Evolutionary conservation across 768 basidiomycete species (phyloP), one percentile per base, ranked within the genome.

Genomic region (Lactarius hatsudake): DNA sequence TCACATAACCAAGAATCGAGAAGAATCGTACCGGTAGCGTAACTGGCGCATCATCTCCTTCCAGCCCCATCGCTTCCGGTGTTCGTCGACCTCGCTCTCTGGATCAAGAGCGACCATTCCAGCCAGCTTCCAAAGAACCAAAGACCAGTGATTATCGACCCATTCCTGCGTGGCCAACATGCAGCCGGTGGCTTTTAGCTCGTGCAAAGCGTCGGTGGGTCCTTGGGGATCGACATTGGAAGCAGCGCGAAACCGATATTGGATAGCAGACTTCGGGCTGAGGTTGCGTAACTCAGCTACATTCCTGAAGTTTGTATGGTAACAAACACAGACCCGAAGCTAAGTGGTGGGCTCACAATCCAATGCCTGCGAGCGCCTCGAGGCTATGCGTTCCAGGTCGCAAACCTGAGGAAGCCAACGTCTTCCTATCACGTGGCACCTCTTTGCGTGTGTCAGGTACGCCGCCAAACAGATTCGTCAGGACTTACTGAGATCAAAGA

Each of bases 61-160:
- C 88, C 91, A 97, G 70, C 84, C 87, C 94, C 96, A 99, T 26
- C 87, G 79, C 69, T 80, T 85, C 63, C 72, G 76, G 23, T 71
- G 70, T 59, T 81, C 78, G 56, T 83, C 77, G 17, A 67, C 73
- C 72, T 87, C 87, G 48, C 80, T 78, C 30, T 81, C 75, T 5
- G 95, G 94, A 65, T 92, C 87, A 1, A 94, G 81, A 42, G 83
- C 80, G 1, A 87, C 89, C 83, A 94, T 86, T 15, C 92, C 90
- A 3, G 94, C 93, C 26, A 97, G 78, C 78, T 99, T 99, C 97
- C 97, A 99, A 3, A 99, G 81, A 36, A 98, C 86, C 55, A 95
- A 78, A 12, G 79, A 76, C 92, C 94, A 99, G 72, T 97, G 95
- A 72, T 98, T 98, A 60, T 90, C 85, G 1, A 97, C 87, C 97